A percentile compares a stretch with the other conserved stretches of the same genome.
These are phyloP conservation scores for Gorgonomyces haynaldii DNA, from an alignment of 192 early-diverging fungal genomes.

Conservation along the genomic window DNA sequence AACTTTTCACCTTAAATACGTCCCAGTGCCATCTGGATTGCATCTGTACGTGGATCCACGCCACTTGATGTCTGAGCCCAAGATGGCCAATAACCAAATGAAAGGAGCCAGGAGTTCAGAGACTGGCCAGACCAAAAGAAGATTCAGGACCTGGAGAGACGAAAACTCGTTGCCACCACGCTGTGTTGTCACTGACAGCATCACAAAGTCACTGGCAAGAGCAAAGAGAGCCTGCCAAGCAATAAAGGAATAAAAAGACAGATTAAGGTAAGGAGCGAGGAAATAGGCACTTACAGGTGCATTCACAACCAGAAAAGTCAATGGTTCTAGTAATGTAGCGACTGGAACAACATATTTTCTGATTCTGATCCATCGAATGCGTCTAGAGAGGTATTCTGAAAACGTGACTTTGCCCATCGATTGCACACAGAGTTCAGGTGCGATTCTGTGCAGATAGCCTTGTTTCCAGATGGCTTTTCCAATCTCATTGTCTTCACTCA, in stretches of 20 bases:
- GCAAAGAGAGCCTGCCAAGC: neutral
- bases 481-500: slow-evolving; percentile 94
- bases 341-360: slow-evolving; percentile 84
- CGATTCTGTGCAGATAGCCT: slow-evolving; percentile 74
- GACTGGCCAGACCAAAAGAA: neutral
- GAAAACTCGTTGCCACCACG: neutral
- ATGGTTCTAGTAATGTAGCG: slow-evolving; percentile 86
- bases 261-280: neutral
- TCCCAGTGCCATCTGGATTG: neutral
- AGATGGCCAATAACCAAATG: neutral
- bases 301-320: slow-evolving; percentile 76
- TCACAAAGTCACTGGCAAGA: neutral
- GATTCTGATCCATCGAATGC: slow-evolving; percentile 87
- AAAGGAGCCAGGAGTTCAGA: neutral
- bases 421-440: slow-evolving; percentile 78
- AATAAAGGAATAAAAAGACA: neutral
- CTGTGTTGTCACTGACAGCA: no score
- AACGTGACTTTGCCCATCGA: slow-evolving; percentile 60
- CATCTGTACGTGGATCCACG: neutral
- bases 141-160: neutral
- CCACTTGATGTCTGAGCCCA: neutral
- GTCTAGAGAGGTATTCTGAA: slow-evolving; percentile 69
- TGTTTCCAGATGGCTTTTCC: slow-evolving; percentile 71
- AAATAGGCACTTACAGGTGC: slow-evolving; percentile 8
- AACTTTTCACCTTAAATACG: no score